Evolutionary conservation across 2,329 filamentous ascomycete genomes (phyloP), one percentile per base, ranked within the genome.

Genomic region (Phaeophleospora eucalypticola): DNA sequence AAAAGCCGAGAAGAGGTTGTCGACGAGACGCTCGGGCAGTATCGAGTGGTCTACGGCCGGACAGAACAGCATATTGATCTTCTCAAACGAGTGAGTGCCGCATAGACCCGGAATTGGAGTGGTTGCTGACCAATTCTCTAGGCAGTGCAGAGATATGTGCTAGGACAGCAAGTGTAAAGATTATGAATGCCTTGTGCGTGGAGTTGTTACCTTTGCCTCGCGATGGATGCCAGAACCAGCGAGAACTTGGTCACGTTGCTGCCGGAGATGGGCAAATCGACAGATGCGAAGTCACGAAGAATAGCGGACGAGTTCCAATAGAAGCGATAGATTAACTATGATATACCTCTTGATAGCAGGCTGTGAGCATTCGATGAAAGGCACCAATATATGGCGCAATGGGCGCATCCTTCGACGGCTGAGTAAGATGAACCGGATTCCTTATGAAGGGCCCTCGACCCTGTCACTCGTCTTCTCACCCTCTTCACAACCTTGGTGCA

Each of bases 21-120:
- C 35, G 77, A 83, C 45, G 84, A 95, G 66, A 95, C 86, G 64
- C 74, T 98, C 46, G 80, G 84, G 51, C 88, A 93, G 72, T 98
- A 97, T 67, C 82, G 84, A 41, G 82, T 83, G 43, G 88, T 96
- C 12, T 98, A 91, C 69, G 75, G 85, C 58, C 86, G 90, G 62
- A 90, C 89, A 1, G 80, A 83, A 59, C 82, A 86, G 65, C 83
- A 87, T 63, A 79, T 95, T 46, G 78, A 82, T 34, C 71, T 79
- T 53, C 66, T 83, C 48, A 81, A 79, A 59, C 66, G 66, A 46
- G 74, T 76, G 63, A 64, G 72, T 68, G 4, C 14, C 43, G 59
- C 67, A 12, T 42, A 12, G 8, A 4, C 16, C 3, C 16, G 27
- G 9, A 1, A 36, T n/a, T n/a, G 9, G 39, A 17, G 27, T 15